Evolutionary conservation across 192 early-diverging fungal species (phyloP).

Genomic region (Allomyces javanicus): DNA sequence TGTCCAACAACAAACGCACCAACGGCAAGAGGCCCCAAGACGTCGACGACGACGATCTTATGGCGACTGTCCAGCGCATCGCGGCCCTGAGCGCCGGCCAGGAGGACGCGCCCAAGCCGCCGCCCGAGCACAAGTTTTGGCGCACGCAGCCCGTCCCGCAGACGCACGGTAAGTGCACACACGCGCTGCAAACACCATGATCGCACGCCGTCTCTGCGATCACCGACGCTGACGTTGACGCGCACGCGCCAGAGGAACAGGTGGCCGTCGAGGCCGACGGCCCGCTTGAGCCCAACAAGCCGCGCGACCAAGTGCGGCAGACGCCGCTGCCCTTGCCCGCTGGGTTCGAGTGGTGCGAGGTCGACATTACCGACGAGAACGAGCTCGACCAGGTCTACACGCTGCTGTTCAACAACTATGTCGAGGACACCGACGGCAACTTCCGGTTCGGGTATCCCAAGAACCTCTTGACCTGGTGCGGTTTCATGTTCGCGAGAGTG

Average conservation of each 20-base stretch:
- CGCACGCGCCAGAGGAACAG: slow-evolving; percentile 31
- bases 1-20: no score
- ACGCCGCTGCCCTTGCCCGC: slow-evolving; percentile 71
- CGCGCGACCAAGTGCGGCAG: slow-evolving; percentile 52
- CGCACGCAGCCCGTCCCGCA: slow-evolving; percentile 85
- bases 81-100: neutral
- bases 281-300: slow-evolving; percentile 56
- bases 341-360: slow-evolving; percentile 69
- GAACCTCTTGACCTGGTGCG: slow-evolving; percentile 77
- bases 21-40: no score
- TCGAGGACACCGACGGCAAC: slow-evolving; percentile 88
- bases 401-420: slow-evolving; percentile 81
- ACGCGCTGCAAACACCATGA: neutral
- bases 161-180: slow-evolving; percentile 24
- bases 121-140: slow-evolving; percentile 75
- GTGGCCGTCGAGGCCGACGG: slow-evolving; percentile 43
- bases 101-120: neutral
- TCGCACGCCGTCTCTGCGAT: neutral
- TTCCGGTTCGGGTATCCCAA: slow-evolving; percentile 93
- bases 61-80: no score
- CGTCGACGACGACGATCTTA: no score
- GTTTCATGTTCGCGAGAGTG: neutral
- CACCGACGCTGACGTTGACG: neutral
- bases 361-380: slow-evolving; percentile 55
- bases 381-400: slow-evolving; percentile 78